Evolutionary conservation across 257 asterid genomes (phyloP).

Genomic region (Jacaranda copaia): DNA sequence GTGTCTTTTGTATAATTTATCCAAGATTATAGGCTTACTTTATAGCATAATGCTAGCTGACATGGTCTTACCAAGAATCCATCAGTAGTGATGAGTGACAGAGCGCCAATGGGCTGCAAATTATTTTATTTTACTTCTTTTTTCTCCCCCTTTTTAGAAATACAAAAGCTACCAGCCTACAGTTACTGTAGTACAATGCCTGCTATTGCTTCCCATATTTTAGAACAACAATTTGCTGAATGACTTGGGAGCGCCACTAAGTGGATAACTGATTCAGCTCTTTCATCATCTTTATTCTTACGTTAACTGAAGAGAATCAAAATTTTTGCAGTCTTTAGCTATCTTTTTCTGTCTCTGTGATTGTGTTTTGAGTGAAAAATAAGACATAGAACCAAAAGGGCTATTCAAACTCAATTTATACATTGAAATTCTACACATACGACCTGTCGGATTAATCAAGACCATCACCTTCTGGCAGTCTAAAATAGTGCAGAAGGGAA

Average conservation of each 20-base stretch:
- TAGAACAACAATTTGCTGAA: neutral
- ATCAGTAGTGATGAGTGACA: conserved; percentile 16
- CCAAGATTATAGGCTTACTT: conserved; percentile 14
- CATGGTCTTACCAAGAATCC: conserved; percentile 25
- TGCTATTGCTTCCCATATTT: conserved; percentile 1
- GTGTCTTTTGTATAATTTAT: neutral
- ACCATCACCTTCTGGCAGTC: conserved; percentile 50
- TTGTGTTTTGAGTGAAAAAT: no score
- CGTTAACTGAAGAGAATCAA: no score
- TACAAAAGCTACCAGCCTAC: neutral
- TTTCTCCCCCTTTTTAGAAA: neutral
- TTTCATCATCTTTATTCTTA: neutral
- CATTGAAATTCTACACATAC: conserved; percentile 22
- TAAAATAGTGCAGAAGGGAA: conserved; percentile 45
- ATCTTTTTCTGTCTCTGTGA: no score
- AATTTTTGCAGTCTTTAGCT: no score
- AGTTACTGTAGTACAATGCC: conserved; percentile 24
- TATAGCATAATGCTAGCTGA: conserved; percentile 8
- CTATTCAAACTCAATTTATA: neutral
- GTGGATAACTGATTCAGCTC: conserved; percentile 22
- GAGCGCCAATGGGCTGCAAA: conserved; percentile 10
- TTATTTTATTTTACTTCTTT: neutral
- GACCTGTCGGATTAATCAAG: conserved; percentile 13
- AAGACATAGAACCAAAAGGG: neutral
- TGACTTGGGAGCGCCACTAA: conserved; percentile 2